Conservation (phyloP, 1,284 basidiomycete genomes). For the Cryptococcus wingfieldii region DNA sequence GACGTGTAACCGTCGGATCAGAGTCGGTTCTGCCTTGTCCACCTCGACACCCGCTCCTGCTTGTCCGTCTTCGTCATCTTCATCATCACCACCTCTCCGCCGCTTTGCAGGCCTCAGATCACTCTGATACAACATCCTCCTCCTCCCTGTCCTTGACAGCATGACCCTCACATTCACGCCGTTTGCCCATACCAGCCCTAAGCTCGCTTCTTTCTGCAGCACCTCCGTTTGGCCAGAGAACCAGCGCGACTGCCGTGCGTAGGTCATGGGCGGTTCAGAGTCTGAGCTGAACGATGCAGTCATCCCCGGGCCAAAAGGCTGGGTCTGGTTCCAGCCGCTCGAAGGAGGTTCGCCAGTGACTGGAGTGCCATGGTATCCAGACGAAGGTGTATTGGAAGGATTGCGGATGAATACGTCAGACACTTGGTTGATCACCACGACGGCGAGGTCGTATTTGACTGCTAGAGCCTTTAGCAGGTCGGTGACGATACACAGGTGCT, state of each 20-base stretch:
- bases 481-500: conserved; percentile 63
- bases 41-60: conserved; percentile 1
- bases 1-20: conserved; percentile 53
- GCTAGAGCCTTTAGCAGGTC: conserved; percentile 65
- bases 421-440: conserved; percentile 82
- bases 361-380: conserved; percentile 2
- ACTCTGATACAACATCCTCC: conserved; percentile 55
- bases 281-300: background rate
- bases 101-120: conserved; percentile 17
- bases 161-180: conserved; percentile 78
- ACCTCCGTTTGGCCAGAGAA: conserved; percentile 61
- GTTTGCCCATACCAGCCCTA: conserved; percentile 89
- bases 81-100: conserved; percentile 2
- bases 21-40: conserved; percentile 44
- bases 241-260: conserved; percentile 69
- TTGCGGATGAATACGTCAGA: conserved; percentile 60
- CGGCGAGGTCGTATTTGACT: conserved; percentile 59
- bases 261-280: conserved; percentile 51
- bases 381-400: conserved; percentile 10
- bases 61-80: background rate
- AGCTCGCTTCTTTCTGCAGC: conserved; percentile 66
- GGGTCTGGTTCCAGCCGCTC: background rate
- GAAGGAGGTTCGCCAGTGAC: conserved; percentile 1
- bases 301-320: conserved; percentile 2
- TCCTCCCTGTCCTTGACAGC: conserved; percentile 68